Evolutionary conservation across 1,284 basidiomycete species (phyloP).

Genomic region (Chalciporus piperatoides): DNA sequence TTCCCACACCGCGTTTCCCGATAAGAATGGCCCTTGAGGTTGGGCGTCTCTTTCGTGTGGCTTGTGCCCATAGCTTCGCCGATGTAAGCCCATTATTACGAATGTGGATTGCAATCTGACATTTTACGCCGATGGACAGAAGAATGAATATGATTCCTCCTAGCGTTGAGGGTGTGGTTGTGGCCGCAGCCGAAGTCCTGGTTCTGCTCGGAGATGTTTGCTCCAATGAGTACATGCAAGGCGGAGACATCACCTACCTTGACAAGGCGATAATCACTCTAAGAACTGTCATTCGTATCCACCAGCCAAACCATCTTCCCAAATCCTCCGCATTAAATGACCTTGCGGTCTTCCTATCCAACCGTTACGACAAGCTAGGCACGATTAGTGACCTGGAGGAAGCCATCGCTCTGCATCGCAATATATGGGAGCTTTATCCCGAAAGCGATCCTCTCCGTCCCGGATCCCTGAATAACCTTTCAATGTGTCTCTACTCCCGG

Average conservation of each 20-base stretch:
- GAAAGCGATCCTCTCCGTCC: not conserved
- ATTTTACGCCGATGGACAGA: not conserved
- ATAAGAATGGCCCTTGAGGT: too few species aligned
- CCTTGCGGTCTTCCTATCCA: not conserved
- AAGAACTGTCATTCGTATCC: not conserved
- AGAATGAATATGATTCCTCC: not conserved
- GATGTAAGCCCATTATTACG: not conserved
- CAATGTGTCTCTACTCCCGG: not conserved
- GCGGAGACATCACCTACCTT: not conserved
- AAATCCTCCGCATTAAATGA: not conserved
- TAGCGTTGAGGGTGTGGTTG: not conserved
- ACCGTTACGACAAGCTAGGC: not conserved
- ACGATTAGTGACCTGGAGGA: not conserved
- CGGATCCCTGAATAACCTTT: slow-evolving; percentile 2
- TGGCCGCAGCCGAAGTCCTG: not conserved
- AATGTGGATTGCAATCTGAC: not conserved
- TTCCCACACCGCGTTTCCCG: too few species aligned
- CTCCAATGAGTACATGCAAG: not conserved
- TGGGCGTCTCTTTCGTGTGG: not conserved
- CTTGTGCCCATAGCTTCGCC: not conserved
- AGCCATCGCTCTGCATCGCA: not conserved
- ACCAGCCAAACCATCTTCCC: not conserved
- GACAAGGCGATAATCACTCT: not conserved
- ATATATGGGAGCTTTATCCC: not conserved
- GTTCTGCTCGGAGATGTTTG: not conserved